Evolutionary conservation across 306 rosid species (phyloP), one percentile per base, ranked within the genome.

Genomic region (Rosa multiflora): DNA sequence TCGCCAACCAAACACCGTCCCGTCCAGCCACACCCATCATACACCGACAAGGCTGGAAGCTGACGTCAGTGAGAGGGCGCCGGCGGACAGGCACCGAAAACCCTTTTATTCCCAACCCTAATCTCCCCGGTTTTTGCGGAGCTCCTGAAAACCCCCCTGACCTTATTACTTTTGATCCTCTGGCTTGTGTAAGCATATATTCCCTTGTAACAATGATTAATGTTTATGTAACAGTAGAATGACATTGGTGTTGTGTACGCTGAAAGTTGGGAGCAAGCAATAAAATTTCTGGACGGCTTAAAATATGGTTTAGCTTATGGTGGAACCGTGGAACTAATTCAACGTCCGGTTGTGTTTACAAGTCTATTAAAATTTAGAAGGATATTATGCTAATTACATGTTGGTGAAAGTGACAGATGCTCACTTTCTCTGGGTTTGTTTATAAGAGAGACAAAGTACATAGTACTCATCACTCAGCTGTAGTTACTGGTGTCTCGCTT

Each of bases 381-480:
- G 47, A 13, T 32, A 23, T 23, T 23, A 8, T 47, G 1, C 48
- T 70, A 1, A 47, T 4, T 23, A 47, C 21, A 48, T 2, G 58
- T 26, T 23, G 21, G 40, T 39, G 21, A 26, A 59, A 75, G 70
- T 59, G 70, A 23, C 26, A 55, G 21, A 42, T 13, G 8, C 17
- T 73, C 35, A 29, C 7, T 53, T 44, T 56, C 53, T 55, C 0
- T 73, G 47, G 53, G 40, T 21, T 32, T 13, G 21, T 5, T 64
- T 12, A 13, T 4, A 12, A 14, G 3, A 15, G n/a, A 63, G 44
- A 35, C 44, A 64, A 18, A 15, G 15, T 32, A 29, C 78, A 43
- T 23, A 62, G 72, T 62, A 26, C 48, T 62, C 48, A 46, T 46
- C 79, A 40, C 67, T 53, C 9, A 23, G 63, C 67, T 77, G 74